Evolutionary conservation across 352 stramenopile species (phyloP).

Genomic region (Globisporangium nagaii): DNA sequence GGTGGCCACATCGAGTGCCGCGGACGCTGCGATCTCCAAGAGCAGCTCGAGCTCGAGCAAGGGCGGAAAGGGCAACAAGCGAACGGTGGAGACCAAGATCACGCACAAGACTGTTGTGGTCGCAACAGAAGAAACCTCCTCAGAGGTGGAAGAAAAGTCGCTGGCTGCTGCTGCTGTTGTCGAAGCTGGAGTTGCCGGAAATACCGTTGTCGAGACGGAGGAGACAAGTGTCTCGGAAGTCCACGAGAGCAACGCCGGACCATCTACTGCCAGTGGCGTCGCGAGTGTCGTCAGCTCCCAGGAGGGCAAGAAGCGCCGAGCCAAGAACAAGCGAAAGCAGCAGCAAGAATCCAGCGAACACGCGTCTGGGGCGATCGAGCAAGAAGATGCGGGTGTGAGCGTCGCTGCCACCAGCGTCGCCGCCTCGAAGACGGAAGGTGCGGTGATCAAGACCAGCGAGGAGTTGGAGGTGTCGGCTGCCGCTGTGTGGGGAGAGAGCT

Average conservation of each 20-base stretch:
- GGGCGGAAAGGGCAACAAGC: too few relatives aligned
- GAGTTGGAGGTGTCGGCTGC: not conserved
- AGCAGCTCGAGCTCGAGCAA: too few relatives aligned
- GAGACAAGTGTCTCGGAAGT: not conserved
- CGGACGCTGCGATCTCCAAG: not conserved
- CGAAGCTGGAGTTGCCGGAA: too few relatives aligned
- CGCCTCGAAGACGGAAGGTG: not conserved
- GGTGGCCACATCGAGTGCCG: not conserved
- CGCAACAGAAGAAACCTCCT: not conserved
- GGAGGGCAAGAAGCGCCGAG: conserved; percentile 13
- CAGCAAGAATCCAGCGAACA: too few relatives aligned
- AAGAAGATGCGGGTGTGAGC: not conserved
- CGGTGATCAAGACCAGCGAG: not conserved
- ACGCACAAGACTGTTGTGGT: not conserved
- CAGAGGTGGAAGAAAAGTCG: conserved; percentile 1
- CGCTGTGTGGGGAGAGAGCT: conserved; percentile 7
- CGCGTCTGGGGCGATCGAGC: not conserved
- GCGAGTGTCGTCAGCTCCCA: not conserved
- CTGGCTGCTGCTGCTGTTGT: not conserved
- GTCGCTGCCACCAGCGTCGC: not conserved
- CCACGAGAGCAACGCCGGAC: not conserved
- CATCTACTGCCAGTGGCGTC: not conserved
- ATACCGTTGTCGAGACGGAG: not conserved
- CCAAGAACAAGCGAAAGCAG: conserved; percentile 17
- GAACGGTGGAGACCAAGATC: not conserved